Evolutionary conservation across 2,329 filamentous ascomycete genomes (phyloP).

Genomic region (Neophaeococcomyces mojaviensis): DNA sequence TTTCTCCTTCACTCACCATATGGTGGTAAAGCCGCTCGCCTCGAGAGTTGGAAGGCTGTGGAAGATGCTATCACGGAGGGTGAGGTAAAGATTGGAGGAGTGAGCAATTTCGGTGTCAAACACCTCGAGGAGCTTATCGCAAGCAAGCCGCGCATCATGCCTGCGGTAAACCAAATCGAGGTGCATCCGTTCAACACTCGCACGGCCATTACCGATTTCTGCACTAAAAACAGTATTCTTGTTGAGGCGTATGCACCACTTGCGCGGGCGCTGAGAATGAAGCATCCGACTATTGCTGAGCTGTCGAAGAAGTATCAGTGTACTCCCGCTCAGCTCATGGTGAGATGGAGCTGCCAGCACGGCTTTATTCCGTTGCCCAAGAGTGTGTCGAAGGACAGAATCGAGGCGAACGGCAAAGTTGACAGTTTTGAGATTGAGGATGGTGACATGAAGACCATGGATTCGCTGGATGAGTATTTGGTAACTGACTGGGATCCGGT

Average conservation of each 20-base stretch:
- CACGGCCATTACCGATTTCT: constrained; percentile 57
- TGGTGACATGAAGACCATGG: constrained; percentile 41
- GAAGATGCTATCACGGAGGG: constrained; percentile 68
- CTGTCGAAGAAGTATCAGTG: constrained; percentile 62
- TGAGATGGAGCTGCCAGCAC: constrained; percentile 72
- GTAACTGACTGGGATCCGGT: constrained; percentile 55
- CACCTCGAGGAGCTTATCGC: constrained; percentile 66
- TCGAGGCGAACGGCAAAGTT: constrained; percentile 58
- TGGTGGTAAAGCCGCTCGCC: constrained; percentile 59
- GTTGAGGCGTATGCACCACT: constrained; percentile 77
- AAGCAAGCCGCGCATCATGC: constrained; percentile 53
- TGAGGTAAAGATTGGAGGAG: constrained; percentile 63
- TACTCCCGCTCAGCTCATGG: constrained; percentile 64
- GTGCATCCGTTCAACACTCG: constrained; percentile 77
- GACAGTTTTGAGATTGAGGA: constrained; percentile 30
- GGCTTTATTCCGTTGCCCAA: constrained; percentile 67
- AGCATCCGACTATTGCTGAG: constrained; percentile 54
- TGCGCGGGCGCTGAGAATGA: constrained; percentile 62
- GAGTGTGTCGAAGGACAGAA: constrained; percentile 55
- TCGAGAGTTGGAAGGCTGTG: constrained; percentile 68
- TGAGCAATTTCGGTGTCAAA: constrained; percentile 70
- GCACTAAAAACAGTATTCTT: constrained; percentile 58
- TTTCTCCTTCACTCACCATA: constrained; percentile 76
- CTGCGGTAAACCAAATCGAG: constrained; percentile 73
- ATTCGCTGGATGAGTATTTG: constrained; percentile 62